A percentile compares a stretch with the other conserved stretches of the same genome.
Conservation (phyloP, 306 rosid genomes). For the Carpinus viminea region DNA sequence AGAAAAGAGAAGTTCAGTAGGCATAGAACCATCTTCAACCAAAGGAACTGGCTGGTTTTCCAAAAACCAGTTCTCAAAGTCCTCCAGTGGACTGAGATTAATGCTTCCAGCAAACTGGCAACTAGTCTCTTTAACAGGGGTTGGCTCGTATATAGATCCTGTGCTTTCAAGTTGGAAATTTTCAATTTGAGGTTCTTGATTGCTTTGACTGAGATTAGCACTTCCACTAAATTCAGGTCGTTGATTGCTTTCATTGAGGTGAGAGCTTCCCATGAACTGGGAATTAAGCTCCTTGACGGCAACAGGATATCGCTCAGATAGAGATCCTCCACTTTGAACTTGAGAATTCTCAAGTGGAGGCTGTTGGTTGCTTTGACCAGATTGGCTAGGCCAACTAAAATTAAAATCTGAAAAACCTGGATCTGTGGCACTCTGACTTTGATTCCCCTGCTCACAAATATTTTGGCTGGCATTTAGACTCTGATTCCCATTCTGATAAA, state of each 20-base stretch:
- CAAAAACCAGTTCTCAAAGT: constrained; percentile 45
- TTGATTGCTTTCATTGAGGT: neutral
- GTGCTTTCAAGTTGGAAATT: constrained; percentile 29
- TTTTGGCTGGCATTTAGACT: constrained; percentile 16
- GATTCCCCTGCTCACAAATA: constrained; percentile 24
- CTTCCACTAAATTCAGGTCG: neutral
- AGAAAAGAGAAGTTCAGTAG: constrained; percentile 39
- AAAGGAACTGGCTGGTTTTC: constrained; percentile 28
- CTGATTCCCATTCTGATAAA: constrained; percentile 32
- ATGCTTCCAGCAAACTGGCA: constrained; percentile 15
- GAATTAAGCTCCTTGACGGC: constrained; percentile 21
- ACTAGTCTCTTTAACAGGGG: constrained; percentile 26
- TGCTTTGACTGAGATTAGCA: constrained; percentile 28
- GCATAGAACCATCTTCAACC: constrained; percentile 37
- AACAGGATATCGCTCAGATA: constrained; percentile 6
- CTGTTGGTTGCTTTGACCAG: constrained; percentile 27
- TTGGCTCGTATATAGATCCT: constrained; percentile 28
- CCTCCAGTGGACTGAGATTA: constrained; percentile 20
- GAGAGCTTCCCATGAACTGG: neutral
- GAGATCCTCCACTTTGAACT: constrained; percentile 22
- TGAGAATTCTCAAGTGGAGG: constrained; percentile 20
- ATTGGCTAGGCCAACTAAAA: constrained; percentile 36
- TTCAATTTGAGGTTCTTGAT: constrained; percentile 28
- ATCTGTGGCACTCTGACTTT: constrained; percentile 18
- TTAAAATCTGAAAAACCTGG: constrained; percentile 26